phyloP scores from a whole-genome alignment of 345 rosid genomes.

The Jatropha curcas region DNA sequence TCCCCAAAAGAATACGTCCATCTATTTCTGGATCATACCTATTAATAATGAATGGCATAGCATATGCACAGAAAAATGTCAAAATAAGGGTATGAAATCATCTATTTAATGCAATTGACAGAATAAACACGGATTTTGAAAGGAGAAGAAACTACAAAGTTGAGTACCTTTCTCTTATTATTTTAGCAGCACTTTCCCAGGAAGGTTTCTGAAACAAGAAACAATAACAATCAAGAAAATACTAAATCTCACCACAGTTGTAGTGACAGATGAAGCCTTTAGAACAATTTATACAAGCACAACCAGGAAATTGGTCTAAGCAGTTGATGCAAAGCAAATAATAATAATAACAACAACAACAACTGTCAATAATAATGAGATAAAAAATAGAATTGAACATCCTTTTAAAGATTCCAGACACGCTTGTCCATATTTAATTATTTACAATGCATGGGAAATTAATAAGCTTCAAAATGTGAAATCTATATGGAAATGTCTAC shows the following conservation, averaged over 20 bases:
- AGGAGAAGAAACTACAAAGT: background rate
- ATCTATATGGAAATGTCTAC: background rate
- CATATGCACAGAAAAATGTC: conserved; percentile 7
- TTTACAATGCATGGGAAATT: background rate
- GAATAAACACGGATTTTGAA: background rate
- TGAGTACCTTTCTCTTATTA: conserved; percentile 72
- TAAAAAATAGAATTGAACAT: background rate
- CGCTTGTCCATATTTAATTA: too few species aligned
- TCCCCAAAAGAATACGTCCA: conserved; percentile 84
- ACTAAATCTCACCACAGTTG: background rate
- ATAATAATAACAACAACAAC: too few species aligned
- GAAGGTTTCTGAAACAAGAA: conserved; percentile 80
- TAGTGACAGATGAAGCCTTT: background rate
- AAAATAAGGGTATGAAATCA: conserved; percentile 10
- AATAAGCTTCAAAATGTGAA: background rate
- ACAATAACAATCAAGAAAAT: conserved; percentile 13
- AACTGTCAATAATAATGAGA: too few species aligned
- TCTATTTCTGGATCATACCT: conserved; percentile 95
- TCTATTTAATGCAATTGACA: background rate
- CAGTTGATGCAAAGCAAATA: background rate
- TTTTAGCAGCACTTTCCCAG: conserved; percentile 95
- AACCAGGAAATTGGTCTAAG: background rate
- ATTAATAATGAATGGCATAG: conserved; percentile 20
- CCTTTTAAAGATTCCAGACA: background rate
- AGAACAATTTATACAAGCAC: background rate